Conservation (phyloP, 768 basidiomycete genomes). For the Sarcodon sp. region DNA sequence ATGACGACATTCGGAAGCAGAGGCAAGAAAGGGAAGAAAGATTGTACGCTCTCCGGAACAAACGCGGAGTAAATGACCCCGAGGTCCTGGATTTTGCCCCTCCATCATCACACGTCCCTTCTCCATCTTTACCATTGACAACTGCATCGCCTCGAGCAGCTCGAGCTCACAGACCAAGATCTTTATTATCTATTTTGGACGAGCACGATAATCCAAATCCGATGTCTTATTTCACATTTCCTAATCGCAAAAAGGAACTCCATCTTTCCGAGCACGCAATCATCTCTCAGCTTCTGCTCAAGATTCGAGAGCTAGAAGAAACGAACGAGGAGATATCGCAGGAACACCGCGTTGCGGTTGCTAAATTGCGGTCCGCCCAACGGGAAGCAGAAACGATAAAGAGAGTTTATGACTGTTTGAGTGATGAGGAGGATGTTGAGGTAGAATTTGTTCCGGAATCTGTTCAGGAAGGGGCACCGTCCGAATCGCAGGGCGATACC, state of each 20-base stretch:
- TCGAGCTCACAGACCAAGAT: too few relatives aligned
- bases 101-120: constrained; percentile 7
- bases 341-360: constrained; percentile 50
- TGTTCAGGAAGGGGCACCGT: constrained; percentile 18
- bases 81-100: constrained; percentile 51
- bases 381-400: constrained; percentile 60
- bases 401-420: constrained; percentile 56
- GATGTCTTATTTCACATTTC: not conserved
- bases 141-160: too few relatives aligned
- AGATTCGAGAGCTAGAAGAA: constrained; percentile 68
- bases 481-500: constrained; percentile 11
- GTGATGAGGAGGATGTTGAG: constrained; percentile 38
- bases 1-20: constrained; percentile 19
- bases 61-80: constrained; percentile 12
- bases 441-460: constrained; percentile 26
- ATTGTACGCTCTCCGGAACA: constrained; percentile 36
- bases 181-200: not conserved
- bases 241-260: not conserved
- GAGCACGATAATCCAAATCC: not conserved
- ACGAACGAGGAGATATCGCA: constrained; percentile 54
- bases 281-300: constrained; percentile 57
- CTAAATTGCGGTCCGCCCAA: constrained; percentile 55
- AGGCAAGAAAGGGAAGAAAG: constrained; percentile 36
- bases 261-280: constrained; percentile 15
- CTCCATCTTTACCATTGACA: not conserved